Evolutionary conservation across 257 asterid species (phyloP).

Genomic region (Solanum gracilifrons): DNA sequence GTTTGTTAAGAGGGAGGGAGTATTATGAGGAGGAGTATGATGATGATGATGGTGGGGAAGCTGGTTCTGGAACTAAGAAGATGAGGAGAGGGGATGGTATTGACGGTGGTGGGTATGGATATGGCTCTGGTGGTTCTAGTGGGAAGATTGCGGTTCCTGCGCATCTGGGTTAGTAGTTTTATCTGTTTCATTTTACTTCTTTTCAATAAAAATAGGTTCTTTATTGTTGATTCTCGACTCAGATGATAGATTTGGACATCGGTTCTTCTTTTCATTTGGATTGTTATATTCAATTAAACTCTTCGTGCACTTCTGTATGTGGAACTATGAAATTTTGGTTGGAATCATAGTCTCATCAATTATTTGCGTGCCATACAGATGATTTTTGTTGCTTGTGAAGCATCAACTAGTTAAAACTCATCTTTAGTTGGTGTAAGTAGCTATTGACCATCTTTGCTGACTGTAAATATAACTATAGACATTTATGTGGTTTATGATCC

Average conservation of each 20-base stretch:
- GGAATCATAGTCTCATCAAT: neutral
- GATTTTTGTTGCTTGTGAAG: neutral
- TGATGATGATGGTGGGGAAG: constrained; percentile 55
- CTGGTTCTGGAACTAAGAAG: constrained; percentile 38
- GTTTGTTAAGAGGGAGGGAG: constrained; percentile 43
- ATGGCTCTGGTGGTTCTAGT: constrained; percentile 38
- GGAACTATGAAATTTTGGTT: neutral
- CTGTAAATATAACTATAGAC: neutral
- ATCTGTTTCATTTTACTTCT: neutral
- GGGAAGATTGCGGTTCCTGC: constrained; percentile 53
- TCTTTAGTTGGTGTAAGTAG: neutral
- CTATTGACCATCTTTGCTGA: neutral
- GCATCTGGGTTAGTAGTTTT: constrained; percentile 39
- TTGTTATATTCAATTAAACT: neutral
- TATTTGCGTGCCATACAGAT: neutral
- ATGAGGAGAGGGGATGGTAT: constrained; percentile 40
- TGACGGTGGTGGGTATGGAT: constrained; percentile 55
- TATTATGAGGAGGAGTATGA: constrained; percentile 55
- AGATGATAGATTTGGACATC: neutral
- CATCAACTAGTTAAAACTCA: neutral
- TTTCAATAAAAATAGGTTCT: neutral
- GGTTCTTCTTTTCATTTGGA: neutral
- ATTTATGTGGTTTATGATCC: neutral
- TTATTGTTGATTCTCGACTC: neutral
- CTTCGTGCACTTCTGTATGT: neutral